phyloP scores from a whole-genome alignment of 2,329 filamentous ascomycete genomes.

The Huntiella savannae region DNA sequence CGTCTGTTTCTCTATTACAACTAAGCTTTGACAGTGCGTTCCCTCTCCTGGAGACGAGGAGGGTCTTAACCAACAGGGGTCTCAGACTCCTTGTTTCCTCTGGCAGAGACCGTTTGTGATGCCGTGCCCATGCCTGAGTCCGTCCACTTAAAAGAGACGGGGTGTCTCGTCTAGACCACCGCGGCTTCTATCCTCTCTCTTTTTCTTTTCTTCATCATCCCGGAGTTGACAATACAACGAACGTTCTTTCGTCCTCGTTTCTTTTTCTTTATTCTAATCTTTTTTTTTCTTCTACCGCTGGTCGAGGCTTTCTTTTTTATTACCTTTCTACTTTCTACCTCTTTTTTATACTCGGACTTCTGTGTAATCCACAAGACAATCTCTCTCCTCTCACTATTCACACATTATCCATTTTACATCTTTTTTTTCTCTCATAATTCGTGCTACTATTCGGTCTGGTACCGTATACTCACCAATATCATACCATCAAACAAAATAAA shows the following conservation, averaged over 20 bases:
- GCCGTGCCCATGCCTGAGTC: background rate
- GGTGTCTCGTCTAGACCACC: background rate
- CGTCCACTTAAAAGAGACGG: background rate
- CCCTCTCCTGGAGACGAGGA: background rate
- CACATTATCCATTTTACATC: constrained; percentile 12
- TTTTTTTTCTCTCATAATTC: constrained; percentile 21
- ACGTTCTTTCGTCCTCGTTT: constrained; percentile 10
- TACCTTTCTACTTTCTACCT: constrained; percentile 4
- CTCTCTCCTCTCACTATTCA: background rate
- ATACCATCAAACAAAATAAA: constrained; percentile 14
- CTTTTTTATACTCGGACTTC: constrained; percentile 1
- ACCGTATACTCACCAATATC: constrained; percentile 18
- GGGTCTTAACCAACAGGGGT: background rate
- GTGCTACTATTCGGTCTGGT: constrained; percentile 27
- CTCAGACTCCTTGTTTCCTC: background rate
- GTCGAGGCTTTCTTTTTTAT: constrained; percentile 10
- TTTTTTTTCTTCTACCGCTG: constrained; percentile 11
- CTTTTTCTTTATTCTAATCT: constrained; percentile 4
- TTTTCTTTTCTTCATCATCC: constrained; percentile 9
- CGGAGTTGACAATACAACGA: constrained; percentile 9
- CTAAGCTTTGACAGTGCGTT: background rate
- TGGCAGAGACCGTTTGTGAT: background rate
- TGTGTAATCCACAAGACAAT: constrained; percentile 2
- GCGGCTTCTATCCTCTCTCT: constrained; percentile 1
- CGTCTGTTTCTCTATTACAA: no score